phyloP scores from a whole-genome alignment of 495 filamentous ascomycete genomes.

The Hypoxylon fragiforme region DNA sequence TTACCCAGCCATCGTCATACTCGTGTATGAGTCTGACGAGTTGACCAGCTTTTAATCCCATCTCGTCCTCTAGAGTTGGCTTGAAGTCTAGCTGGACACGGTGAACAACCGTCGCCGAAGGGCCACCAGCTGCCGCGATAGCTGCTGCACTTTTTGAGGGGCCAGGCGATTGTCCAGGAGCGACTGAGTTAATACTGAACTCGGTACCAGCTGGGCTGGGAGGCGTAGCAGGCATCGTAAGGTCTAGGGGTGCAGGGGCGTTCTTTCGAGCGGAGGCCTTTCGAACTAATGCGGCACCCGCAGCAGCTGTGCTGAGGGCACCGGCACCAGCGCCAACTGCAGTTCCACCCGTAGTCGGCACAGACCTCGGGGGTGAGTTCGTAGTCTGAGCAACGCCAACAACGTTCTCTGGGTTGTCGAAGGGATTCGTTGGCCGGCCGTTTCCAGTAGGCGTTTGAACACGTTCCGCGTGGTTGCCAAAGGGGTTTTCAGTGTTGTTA shows the following conservation, averaged over 20 bases:
- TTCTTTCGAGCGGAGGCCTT: conserved; percentile 53
- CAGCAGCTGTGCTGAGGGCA: conserved; percentile 35
- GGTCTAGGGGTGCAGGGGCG: conserved; percentile 51
- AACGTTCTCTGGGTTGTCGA: conserved; percentile 39
- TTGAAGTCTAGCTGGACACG: conserved; percentile 95
- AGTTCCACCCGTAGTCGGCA: conserved; percentile 25
- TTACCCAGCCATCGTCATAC: conserved; percentile 98
- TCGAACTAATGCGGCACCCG: conserved; percentile 42
- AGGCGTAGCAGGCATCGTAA: conserved; percentile 49
- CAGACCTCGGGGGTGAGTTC: conserved; percentile 33
- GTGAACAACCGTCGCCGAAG: conserved; percentile 66
- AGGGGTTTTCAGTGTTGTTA: conserved; percentile 53
- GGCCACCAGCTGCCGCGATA: conserved; percentile 59
- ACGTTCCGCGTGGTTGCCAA: conserved; percentile 51
- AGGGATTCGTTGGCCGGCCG: conserved; percentile 44
- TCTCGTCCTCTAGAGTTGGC: conserved; percentile 88
- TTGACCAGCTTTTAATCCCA: conserved; percentile 76
- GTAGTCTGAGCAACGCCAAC: conserved; percentile 40
- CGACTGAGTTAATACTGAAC: conserved; percentile 56
- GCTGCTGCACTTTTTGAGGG: conserved; percentile 51
- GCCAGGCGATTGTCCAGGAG: conserved; percentile 50
- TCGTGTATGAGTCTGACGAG: conserved; percentile 89
- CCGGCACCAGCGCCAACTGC: conserved; percentile 48
- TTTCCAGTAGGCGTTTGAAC: conserved; percentile 39
- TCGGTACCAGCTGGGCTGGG: conserved; percentile 65